These are phyloP conservation scores for Sugiyamaella chiloensis DNA, from an alignment of 805 yeast genomes.

Conservation along the genomic window DNA sequence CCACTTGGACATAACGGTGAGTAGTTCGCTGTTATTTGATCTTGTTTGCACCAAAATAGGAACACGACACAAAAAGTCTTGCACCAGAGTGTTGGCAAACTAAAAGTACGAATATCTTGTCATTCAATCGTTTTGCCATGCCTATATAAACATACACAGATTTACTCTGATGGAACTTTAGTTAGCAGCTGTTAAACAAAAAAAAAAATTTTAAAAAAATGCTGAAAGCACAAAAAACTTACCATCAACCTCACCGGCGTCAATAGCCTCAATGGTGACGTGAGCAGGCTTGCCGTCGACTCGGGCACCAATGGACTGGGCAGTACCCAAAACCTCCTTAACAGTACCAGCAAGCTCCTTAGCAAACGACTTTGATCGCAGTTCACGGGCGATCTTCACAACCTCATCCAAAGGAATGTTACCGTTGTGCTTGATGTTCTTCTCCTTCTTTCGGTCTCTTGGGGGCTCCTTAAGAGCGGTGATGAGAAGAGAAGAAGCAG, in stretches of 20 bases:
- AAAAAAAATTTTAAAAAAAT: constrained; percentile 15
- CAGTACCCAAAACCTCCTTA: constrained; percentile 99
- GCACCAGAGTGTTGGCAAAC: constrained; percentile 96
- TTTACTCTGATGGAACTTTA: constrained; percentile 23
- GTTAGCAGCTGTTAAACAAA: constrained; percentile 1
- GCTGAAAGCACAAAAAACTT: too few species aligned
- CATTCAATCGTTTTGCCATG: constrained; percentile 11
- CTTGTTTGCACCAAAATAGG: constrained; percentile 94
- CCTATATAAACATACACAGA: constrained; percentile 15
- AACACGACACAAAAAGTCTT: constrained; percentile 63
- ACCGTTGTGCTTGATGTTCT: constrained; percentile 99
- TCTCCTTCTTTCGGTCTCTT: constrained; percentile 99
- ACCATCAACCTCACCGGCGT: constrained; percentile 94
- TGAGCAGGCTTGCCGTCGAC: constrained; percentile 99
- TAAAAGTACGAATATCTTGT: constrained; percentile 1
- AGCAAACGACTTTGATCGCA: constrained; percentile 97
- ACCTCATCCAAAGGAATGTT: constrained; percentile 96
- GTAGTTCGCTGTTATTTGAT: constrained; percentile 57
- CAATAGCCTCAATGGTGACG: constrained; percentile 96
- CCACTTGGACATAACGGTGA: constrained; percentile 60
- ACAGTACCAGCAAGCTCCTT: constrained; percentile 94
- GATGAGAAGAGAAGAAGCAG: constrained; percentile 98
- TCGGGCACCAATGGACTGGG: constrained; percentile 99
- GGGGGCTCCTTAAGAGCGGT: constrained; percentile 99
- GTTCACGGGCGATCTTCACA: constrained; percentile 94